Evolutionary conservation across 2,329 filamentous ascomycete genomes (phyloP).

Genomic region (Ceratocystis cacaofunesta): DNA sequence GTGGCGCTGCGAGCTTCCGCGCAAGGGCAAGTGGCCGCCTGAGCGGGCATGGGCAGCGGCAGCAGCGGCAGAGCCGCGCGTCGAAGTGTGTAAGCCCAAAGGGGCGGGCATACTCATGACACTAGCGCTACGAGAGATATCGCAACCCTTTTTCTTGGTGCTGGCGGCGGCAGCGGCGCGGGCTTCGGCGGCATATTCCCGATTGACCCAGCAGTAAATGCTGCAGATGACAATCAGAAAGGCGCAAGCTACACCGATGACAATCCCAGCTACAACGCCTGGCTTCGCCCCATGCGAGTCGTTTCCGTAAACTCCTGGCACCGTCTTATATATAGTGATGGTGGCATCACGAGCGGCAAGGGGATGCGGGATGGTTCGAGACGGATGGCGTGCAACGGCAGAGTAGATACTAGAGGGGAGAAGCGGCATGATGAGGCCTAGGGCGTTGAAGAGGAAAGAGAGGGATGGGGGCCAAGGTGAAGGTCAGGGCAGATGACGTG

Average conservation of each 20-base stretch:
- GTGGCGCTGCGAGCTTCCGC: not conserved
- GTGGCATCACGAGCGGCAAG: slow-evolving; percentile 19
- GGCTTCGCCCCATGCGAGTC: slow-evolving; percentile 6
- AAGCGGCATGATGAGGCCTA: slow-evolving; percentile 28
- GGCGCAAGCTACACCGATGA: slow-evolving; percentile 12
- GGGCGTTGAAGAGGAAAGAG: not conserved
- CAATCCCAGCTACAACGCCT: slow-evolving; percentile 14
- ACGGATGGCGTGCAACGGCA: not conserved
- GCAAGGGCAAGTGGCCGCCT: slow-evolving; percentile 4
- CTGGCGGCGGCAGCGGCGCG: slow-evolving; percentile 3
- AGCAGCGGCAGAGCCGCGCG: not conserved
- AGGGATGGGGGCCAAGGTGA: not conserved
- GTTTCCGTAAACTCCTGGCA: slow-evolving; percentile 17
- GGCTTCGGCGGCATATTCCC: slow-evolving; percentile 6
- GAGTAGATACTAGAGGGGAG: not conserved
- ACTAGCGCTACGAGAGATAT: not conserved
- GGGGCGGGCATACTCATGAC: slow-evolving; percentile 14
- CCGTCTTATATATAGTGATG: slow-evolving; percentile 17
- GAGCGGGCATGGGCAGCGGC: slow-evolving; percentile 8
- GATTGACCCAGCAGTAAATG: slow-evolving; percentile 17
- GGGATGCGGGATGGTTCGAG: slow-evolving; percentile 26
- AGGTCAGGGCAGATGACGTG: not conserved
- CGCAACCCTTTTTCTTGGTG: not conserved
- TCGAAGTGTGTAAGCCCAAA: not conserved
- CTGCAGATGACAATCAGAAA: slow-evolving; percentile 14